Conservation (phyloP, 2,329 filamentous ascomycete species). For the Colletotrichum sublineola region DNA sequence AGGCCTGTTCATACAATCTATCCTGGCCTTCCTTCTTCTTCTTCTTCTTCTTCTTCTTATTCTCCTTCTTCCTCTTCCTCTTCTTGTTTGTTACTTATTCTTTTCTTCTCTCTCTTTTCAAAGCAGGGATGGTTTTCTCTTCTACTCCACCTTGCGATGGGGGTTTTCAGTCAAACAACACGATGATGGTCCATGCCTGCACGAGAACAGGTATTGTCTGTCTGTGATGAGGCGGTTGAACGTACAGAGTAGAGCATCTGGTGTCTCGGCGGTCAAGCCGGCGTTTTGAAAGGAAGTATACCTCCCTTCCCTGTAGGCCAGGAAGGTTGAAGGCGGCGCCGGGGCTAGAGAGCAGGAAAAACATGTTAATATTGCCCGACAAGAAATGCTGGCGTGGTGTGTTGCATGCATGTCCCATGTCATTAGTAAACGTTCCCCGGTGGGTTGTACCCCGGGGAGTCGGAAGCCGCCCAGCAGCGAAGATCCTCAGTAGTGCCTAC, state of each 20-base stretch:
- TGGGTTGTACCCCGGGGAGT: slow-evolving; percentile 8
- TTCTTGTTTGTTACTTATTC: too few relatives aligned
- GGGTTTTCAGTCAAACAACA: neutral
- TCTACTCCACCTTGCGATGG: neutral
- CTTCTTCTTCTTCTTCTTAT: too few relatives aligned
- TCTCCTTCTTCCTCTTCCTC: too few relatives aligned
- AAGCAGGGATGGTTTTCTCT: neutral
- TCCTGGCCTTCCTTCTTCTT: neutral
- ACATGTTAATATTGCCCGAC: slow-evolving; percentile 16
- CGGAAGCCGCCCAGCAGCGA: slow-evolving; percentile 27
- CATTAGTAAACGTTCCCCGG: neutral
- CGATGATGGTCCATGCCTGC: neutral
- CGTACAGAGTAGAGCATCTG: too few relatives aligned
- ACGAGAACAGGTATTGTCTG: neutral
- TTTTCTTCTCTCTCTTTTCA: too few relatives aligned
- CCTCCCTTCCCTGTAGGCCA: neutral
- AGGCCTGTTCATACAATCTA: neutral
- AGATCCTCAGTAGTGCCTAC: slow-evolving; percentile 26
- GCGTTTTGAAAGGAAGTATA: neutral
- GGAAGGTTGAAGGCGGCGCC: neutral
- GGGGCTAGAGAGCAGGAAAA: neutral
- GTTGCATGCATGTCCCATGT: slow-evolving; percentile 13
- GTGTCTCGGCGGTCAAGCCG: neutral
- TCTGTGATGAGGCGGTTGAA: slow-evolving; percentile 1
- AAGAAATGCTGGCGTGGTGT: slow-evolving; percentile 3